These are phyloP conservation scores for Vanrija pseudolonga DNA, from an alignment of 1,284 basidiomycete genomes.

Conservation along the genomic window DNA sequence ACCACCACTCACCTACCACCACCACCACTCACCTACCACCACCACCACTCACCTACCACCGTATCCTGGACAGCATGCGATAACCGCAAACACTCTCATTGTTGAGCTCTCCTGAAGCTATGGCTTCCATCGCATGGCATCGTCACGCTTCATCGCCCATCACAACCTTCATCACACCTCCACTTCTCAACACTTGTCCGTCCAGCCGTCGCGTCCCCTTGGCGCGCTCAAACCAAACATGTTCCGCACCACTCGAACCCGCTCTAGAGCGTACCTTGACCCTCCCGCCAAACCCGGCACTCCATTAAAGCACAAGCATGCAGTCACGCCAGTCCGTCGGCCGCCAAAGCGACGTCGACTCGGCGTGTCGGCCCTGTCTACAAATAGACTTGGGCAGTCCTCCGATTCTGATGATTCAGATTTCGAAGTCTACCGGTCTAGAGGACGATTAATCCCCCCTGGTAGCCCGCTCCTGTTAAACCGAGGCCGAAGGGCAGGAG, in stretches of 20 bases:
- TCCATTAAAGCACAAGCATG: slow-evolving; percentile 29
- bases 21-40: background rate
- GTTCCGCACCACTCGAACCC: slow-evolving; percentile 6
- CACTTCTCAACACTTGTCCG: too few species aligned
- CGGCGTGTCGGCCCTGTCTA: slow-evolving; percentile 22
- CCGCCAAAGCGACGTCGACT: slow-evolving; percentile 33
- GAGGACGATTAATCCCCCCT: background rate
- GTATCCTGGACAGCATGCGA: background rate
- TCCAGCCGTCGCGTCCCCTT: background rate
- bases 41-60: background rate
- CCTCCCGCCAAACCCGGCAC: slow-evolving; percentile 30
- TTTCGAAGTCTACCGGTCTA: background rate
- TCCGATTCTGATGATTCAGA: slow-evolving; percentile 14
- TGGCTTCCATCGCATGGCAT: background rate
- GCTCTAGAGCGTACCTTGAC: slow-evolving; percentile 1
- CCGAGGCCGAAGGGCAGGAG: too few species aligned
- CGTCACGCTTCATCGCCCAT: background rate
- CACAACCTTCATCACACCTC: too few species aligned
- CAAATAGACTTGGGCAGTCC: slow-evolving; percentile 1
- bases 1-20: too few species aligned
- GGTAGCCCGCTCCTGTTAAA: background rate
- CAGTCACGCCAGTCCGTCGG: slow-evolving; percentile 17
- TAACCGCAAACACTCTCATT: background rate
- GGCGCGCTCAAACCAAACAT: slow-evolving; percentile 1
- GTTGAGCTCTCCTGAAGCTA: background rate